Evolutionary conservation across 2,329 filamentous ascomycete species (phyloP), one percentile per base, ranked within the genome.

Genomic region (Calycina herbarum): DNA sequence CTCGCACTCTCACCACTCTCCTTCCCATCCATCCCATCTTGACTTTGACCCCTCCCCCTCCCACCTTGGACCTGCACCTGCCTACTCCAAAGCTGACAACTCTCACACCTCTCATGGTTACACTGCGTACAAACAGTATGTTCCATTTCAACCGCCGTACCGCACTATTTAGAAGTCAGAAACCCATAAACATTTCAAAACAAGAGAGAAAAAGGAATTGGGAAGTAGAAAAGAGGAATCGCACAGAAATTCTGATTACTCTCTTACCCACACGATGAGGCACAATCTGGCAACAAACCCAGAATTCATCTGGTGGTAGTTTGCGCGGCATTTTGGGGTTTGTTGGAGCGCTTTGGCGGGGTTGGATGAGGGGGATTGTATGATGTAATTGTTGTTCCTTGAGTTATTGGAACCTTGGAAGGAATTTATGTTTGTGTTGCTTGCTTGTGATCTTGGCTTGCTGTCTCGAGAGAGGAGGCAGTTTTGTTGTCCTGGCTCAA

Each of bases 251-350:
- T 24, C 20, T 59, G 29, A 54, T 38, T 3, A 35, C 13, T 20
- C 58, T 31, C 10, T 35, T 40, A 0, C 61, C 65, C 38, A 29
- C 11, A 13, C 57, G 45, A 2, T n/a, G 33, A 7, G 38, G 31
- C 4, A 60, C 35, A 17, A 66, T 31, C 20, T 40, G 33, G 42
- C 70, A 72, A 45, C 70, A 72, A 15, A 71, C 64, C 70, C 70
- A 72, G 62, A 72, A 71, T 6, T 68, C 66, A 33, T 70, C 66
- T 10, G 67, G 69, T 29, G 57, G 58, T 27, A 62, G 20, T 31
- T 48, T 61, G 35, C 24, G 40, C 61, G 63, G 45, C 57, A 60
- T 64, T 11, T 57, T 29, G 27, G 20, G 11, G 11, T 7, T 45
- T 45, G 1, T n/a, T n/a, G 42, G 15, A 17, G 15, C 20, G 20